phyloP scores from a whole-genome alignment of 139 green algal species.

The Protoeuglena noctilucae region DNA sequence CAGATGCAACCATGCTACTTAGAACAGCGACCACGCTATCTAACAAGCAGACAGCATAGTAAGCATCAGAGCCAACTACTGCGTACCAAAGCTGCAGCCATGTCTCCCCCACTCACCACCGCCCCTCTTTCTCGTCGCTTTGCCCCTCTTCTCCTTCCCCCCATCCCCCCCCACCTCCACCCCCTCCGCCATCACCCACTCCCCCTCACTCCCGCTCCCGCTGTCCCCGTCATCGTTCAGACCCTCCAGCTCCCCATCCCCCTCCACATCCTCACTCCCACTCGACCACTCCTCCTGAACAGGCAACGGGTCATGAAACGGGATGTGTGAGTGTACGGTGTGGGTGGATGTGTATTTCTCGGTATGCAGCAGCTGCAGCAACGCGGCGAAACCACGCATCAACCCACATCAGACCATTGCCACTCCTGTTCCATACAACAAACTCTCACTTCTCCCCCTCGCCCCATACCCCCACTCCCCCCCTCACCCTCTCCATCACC shows the following conservation, averaged over 20 bases:
- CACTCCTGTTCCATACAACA: background rate
- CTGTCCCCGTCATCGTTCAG: conserved; percentile 3
- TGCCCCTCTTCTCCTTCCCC: background rate
- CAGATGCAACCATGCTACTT: no score
- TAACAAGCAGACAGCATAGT: no score
- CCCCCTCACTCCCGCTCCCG: background rate
- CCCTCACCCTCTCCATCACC: background rate
- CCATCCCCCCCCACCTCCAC: conserved; percentile 7
- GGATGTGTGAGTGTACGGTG: no score
- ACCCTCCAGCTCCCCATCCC: conserved; percentile 2
- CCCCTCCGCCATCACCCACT: conserved; percentile 4
- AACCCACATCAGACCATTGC: no score
- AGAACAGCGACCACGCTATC: no score
- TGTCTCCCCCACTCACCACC: no score
- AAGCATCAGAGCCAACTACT: no score
- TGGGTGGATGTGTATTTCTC: no score
- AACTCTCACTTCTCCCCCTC: conserved; percentile 8
- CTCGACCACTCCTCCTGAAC: background rate
- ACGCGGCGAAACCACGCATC: no score
- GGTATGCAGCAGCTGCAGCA: no score
- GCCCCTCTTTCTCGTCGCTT: background rate
- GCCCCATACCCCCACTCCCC: background rate
- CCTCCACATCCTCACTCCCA: background rate
- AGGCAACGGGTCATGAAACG: no score
- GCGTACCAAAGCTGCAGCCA: no score